Percentiles rank a stretch among this genome's conserved stretches.
These are phyloP conservation scores for Solanum okadae DNA, from an alignment of 257 asterid genomes.

Conservation along the genomic window DNA sequence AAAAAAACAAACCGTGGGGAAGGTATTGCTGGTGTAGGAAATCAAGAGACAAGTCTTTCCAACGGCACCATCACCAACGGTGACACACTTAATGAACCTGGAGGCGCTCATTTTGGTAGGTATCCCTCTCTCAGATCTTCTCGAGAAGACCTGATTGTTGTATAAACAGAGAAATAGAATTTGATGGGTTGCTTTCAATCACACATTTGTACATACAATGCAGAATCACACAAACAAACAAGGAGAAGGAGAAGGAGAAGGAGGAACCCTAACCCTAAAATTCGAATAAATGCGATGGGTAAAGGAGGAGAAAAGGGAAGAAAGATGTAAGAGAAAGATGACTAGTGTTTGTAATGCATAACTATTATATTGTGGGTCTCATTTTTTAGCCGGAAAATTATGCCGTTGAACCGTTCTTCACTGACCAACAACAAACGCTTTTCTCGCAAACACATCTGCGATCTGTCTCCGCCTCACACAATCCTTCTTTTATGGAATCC, in stretches of 20 bases:
- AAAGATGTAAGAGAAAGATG: neutral
- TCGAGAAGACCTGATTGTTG: constrained; percentile 3
- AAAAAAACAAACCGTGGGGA: constrained; percentile 1
- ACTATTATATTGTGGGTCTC: neutral
- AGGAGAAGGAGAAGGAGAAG: neutral
- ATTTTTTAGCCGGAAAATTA: neutral
- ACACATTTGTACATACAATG: neutral
- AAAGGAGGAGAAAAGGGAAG: neutral
- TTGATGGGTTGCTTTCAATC: neutral
- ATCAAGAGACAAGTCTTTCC: constrained; percentile 12
- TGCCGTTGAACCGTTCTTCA: neutral
- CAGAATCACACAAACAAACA: neutral
- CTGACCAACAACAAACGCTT: neutral
- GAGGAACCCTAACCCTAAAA: constrained; percentile 3
- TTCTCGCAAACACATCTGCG: neutral
- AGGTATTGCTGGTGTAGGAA: constrained; percentile 12
- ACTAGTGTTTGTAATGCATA: neutral
- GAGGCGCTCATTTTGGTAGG: constrained; percentile 4
- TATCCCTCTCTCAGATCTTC: constrained; percentile 1
- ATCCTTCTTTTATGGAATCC: neutral
- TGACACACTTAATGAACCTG: constrained; percentile 6
- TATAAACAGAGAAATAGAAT: neutral
- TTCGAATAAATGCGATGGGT: neutral
- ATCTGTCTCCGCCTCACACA: neutral
- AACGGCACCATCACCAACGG: constrained; percentile 12